Percentiles rank a stretch among this genome's conserved stretches.
phyloP scores from a whole-genome alignment of 768 basidiomycete genomes.

The Trichaptum fuscoviolaceum region DNA sequence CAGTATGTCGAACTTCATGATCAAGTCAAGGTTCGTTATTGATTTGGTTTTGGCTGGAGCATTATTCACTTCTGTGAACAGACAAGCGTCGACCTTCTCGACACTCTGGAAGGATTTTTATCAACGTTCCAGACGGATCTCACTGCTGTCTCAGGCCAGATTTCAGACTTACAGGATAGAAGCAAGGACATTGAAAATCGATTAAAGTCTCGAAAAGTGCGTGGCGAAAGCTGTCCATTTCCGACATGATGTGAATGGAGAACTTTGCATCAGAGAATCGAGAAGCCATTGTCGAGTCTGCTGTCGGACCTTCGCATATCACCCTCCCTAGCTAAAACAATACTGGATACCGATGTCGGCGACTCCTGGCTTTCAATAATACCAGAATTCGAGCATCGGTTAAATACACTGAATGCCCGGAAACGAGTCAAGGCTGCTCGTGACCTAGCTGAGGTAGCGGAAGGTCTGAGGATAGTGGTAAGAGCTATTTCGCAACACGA shows the following conservation, averaged over 20 bases:
- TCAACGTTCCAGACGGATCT: constrained; percentile 95
- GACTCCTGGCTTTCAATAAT: constrained; percentile 87
- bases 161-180: constrained; percentile 86
- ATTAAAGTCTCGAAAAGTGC: constrained; percentile 78
- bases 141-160: constrained; percentile 92
- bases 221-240: constrained; percentile 17
- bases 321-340: constrained; percentile 65
- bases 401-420: constrained; percentile 64
- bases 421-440: constrained; percentile 83
- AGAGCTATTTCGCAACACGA: constrained; percentile 18
- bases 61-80: constrained; percentile 26
- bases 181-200: constrained; percentile 88
- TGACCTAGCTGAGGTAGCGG: constrained; percentile 76
- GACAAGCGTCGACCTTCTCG: constrained; percentile 82
- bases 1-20: constrained; percentile 89
- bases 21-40: constrained; percentile 67
- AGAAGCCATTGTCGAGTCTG: constrained; percentile 78
- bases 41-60: neutral
- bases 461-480: constrained; percentile 87
- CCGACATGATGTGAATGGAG: neutral
- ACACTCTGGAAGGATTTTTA: constrained; percentile 85
- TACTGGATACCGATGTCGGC: constrained; percentile 80
- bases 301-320: constrained; percentile 79
- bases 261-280: constrained; percentile 63
- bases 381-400: constrained; percentile 70